These are phyloP conservation scores for Neurospora sp. DNA, from an alignment of 495 filamentous ascomycete species.

Conservation along the genomic window DNA sequence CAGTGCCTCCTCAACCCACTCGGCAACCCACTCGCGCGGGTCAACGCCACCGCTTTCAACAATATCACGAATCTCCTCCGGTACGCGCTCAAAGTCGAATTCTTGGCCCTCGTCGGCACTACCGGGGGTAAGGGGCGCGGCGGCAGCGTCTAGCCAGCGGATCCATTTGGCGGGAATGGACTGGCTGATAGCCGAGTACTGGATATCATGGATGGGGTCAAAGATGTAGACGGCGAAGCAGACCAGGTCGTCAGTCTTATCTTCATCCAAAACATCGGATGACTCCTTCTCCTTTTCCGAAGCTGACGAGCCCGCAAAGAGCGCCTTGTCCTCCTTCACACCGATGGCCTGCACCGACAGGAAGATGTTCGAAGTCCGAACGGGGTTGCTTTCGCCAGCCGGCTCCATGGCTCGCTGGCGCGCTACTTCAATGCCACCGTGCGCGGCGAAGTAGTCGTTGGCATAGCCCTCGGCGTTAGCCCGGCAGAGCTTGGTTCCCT, in stretches of 20 bases:
- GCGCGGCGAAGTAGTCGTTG: conserved; percentile 63
- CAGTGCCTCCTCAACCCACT: conserved; percentile 93
- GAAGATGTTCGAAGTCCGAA: conserved; percentile 89
- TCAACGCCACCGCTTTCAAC: conserved; percentile 84
- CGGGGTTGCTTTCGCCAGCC: conserved; percentile 73
- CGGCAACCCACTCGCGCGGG: conserved; percentile 90
- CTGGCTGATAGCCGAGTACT: conserved; percentile 77
- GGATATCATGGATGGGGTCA: conserved; percentile 86
- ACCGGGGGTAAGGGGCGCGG: conserved; percentile 37
- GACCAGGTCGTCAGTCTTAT: conserved; percentile 44
- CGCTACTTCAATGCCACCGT: conserved; percentile 71
- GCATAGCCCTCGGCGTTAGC: conserved; percentile 83
- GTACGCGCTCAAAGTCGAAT: conserved; percentile 36
- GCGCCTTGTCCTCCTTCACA: conserved; percentile 46
- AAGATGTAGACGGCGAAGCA: conserved; percentile 85
- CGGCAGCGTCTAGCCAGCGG: conserved; percentile 77
- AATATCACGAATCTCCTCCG: conserved; percentile 79
- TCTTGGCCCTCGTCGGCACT: conserved; percentile 27
- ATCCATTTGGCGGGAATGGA: conserved; percentile 78
- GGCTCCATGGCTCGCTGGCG: conserved; percentile 65
- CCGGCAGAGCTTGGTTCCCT: conserved; percentile 81
- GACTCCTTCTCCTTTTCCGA: conserved; percentile 42
- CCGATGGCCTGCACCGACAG: conserved; percentile 80
- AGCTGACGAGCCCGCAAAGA: conserved; percentile 49
- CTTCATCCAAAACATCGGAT: conserved; percentile 37